These are phyloP conservation scores for Pelargonium fulgidum DNA, from an alignment of 441 rosid species.

Conservation along the genomic window DNA sequence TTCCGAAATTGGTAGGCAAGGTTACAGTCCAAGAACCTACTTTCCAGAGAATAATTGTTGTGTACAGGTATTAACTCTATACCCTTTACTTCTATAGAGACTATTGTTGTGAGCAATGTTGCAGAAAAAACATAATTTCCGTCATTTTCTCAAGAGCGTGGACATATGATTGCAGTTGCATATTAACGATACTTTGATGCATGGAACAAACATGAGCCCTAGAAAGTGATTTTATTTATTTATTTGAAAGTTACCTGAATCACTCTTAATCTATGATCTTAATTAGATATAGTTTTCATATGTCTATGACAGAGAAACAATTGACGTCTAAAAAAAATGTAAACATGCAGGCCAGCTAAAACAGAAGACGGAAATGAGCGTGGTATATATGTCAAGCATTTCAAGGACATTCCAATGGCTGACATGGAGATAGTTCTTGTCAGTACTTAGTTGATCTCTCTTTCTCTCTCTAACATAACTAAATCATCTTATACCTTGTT, in stretches of 20 bases:
- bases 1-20: constrained; percentile 55
- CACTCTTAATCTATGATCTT: constrained; percentile 3
- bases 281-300: constrained; percentile 8
- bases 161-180: constrained; percentile 14
- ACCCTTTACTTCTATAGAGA: constrained; percentile 10
- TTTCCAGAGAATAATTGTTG: constrained; percentile 87
- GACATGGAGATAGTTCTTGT: constrained; percentile 98
- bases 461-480: constrained; percentile 12
- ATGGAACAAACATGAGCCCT: background rate
- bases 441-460: constrained; percentile 31
- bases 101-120: background rate
- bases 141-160: constrained; percentile 9
- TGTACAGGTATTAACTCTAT: constrained; percentile 56
- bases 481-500: background rate
- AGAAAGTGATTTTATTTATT: background rate
- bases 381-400: constrained; percentile 77
- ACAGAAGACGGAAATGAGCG: constrained; percentile 45
- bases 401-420: constrained; percentile 97
- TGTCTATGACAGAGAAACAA: background rate
- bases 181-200: background rate
- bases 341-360: constrained; percentile 45
- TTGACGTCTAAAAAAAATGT: constrained; percentile 25
- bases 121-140: background rate
- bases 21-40: constrained; percentile 92
- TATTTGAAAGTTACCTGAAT: background rate